These are phyloP conservation scores for Pythium aquatile DNA, from an alignment of 352 stramenopile species.

Conservation along the genomic window DNA sequence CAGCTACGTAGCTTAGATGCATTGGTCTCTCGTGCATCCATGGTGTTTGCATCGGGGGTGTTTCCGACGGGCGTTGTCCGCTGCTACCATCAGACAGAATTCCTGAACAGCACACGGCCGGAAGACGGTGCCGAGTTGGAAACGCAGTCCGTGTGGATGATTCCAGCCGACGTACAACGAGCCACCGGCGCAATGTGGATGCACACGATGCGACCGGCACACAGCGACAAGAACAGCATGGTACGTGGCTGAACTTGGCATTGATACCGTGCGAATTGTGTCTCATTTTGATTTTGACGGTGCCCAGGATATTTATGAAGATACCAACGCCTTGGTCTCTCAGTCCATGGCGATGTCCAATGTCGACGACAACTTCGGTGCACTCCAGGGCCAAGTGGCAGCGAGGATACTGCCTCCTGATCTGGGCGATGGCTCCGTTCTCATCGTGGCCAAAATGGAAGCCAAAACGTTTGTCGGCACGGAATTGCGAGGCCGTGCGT, in stretches of 20 bases:
- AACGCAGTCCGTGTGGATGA: not conserved
- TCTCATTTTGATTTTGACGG: not conserved
- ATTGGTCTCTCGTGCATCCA: not conserved
- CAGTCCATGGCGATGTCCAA: not conserved
- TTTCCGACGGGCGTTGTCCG: not conserved
- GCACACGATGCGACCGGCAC: not conserved
- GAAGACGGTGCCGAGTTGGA: not conserved
- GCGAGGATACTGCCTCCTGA: not conserved
- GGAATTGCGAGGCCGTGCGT: not conserved
- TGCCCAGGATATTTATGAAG: not conserved
- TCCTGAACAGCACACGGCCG: not conserved
- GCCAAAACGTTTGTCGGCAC: not conserved
- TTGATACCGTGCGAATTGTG: not conserved
- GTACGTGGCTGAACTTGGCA: not conserved
- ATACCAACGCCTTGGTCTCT: not conserved
- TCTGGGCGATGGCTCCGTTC: not conserved
- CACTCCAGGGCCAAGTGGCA: not conserved
- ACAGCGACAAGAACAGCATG: not conserved
- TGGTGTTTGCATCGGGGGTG: not conserved
- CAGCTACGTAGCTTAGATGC: not conserved
- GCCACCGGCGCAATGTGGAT: not conserved
- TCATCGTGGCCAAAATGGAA: not conserved
- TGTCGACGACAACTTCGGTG: not conserved
- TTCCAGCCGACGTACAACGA: not conserved
- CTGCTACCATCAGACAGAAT: not conserved